Percentiles rank a stretch among this genome's conserved stretches.
phyloP scores from a whole-genome alignment of 2,329 filamentous ascomycete genomes.

The Fusarium longipes region DNA sequence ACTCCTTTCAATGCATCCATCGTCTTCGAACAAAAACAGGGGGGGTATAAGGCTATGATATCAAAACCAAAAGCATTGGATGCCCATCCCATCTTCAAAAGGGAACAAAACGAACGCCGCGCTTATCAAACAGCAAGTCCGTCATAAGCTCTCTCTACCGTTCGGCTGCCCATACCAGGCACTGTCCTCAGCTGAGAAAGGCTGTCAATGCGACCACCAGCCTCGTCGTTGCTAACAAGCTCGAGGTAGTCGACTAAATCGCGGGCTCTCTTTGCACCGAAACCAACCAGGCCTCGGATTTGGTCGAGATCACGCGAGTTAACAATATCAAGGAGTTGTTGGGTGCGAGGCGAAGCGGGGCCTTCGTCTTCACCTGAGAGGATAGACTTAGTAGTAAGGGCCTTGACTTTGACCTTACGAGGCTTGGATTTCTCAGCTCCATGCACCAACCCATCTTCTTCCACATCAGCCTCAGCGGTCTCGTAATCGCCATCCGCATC shows the following conservation, averaged over 20 bases:
- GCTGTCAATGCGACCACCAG: slow-evolving; percentile 56
- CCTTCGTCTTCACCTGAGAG: slow-evolving; percentile 56
- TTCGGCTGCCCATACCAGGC: slow-evolving; percentile 67
- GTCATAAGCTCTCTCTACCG: slow-evolving; percentile 67
- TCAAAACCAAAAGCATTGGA: slow-evolving; percentile 39
- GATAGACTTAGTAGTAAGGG: slow-evolving; percentile 38
- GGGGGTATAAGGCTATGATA: slow-evolving; percentile 42
- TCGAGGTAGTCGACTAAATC: slow-evolving; percentile 69
- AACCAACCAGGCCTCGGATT: slow-evolving; percentile 75
- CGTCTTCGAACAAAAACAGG: slow-evolving; percentile 32
- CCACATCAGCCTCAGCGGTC: slow-evolving; percentile 56
- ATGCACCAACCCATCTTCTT: slow-evolving; percentile 51
- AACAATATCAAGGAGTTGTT: slow-evolving; percentile 74
- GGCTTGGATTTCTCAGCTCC: slow-evolving; percentile 45
- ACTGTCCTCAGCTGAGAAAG: slow-evolving; percentile 64
- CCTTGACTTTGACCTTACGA: slow-evolving; percentile 49
- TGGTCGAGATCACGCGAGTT: slow-evolving; percentile 75
- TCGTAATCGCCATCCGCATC: slow-evolving; percentile 56
- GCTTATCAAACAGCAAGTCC: slow-evolving; percentile 53
- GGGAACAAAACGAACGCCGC: slow-evolving; percentile 6
- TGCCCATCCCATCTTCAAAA: slow-evolving; percentile 18
- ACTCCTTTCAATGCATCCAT: slow-evolving; percentile 35
- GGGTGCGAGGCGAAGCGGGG: slow-evolving; percentile 65
- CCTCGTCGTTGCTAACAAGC: slow-evolving; percentile 54
- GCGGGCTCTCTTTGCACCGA: slow-evolving; percentile 77